A percentile compares a stretch with the other conserved stretches of the same genome.
These are phyloP conservation scores for Corrigiola litoralis DNA, from an alignment of 179 eudicot genomes.

Conservation along the genomic window DNA sequence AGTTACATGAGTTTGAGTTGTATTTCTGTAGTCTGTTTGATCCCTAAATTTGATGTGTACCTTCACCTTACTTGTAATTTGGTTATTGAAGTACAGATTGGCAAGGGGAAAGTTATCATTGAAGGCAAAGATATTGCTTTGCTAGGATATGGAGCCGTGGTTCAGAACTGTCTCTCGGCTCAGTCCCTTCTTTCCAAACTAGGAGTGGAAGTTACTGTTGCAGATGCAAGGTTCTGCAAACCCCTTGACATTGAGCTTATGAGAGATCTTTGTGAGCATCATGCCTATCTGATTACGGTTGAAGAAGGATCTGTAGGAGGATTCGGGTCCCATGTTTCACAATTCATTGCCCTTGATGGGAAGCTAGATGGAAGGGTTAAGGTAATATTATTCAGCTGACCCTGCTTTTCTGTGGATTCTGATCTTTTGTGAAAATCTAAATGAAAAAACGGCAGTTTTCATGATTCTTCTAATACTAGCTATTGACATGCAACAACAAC, in stretches of 20 bases:
- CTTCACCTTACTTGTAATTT: slow-evolving; percentile 1
- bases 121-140: slow-evolving; percentile 87
- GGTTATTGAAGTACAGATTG: slow-evolving; percentile 47
- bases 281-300: slow-evolving; percentile 68
- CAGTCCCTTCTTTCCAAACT: slow-evolving; percentile 69
- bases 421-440: no score
- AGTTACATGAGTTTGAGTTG: neutral
- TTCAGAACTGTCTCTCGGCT: slow-evolving; percentile 81
- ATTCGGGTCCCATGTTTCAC: slow-evolving; percentile 89
- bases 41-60: neutral
- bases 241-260: slow-evolving; percentile 81
- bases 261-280: slow-evolving; percentile 65
- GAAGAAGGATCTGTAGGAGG: slow-evolving; percentile 95
- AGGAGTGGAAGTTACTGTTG: slow-evolving; percentile 81
- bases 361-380: slow-evolving; percentile 76
- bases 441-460: no score
- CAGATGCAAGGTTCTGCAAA: slow-evolving; percentile 94
- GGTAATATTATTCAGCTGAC: slow-evolving; percentile 30
- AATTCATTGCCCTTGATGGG: slow-evolving; percentile 83
- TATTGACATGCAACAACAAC: no score
- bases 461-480: no score
- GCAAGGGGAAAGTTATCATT: slow-evolving; percentile 63
- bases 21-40: neutral
- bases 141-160: slow-evolving; percentile 84
- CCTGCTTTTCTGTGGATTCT: neutral